Base-by-base conservation (phyloP, 164 flowering plant genomes). In the Sextonia rubra region DNA sequence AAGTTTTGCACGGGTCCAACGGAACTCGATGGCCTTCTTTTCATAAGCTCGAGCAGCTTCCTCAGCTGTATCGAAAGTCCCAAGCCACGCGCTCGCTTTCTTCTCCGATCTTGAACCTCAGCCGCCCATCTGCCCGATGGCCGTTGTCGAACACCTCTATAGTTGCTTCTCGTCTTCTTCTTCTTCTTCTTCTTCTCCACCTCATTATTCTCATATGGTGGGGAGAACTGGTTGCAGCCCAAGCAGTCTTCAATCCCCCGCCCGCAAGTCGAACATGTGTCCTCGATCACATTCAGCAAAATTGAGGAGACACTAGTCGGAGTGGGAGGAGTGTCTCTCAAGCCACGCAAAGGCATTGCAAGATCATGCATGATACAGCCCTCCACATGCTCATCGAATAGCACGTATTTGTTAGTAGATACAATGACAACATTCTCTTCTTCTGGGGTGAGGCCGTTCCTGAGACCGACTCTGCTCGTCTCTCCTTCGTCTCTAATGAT, bases 51-150 rank as follows among this genome's bases (percentile, higher is more conserved):
- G 66, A 3, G 75, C 75, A 0, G 75, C 75, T 12, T 64, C 69
- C 49, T 64, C 63, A 14, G 69, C 69, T 26, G 69, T 65, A 14
- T 65, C 63, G 48, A 64, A 72, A 12, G 75, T 72, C 26, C 75
- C 75, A 3, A 64, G 63, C 75, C 75, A 72, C 8, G 25, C 69
- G 12, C 69, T 29, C 0, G 26, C 47, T 3, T 15, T 69, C 17
- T 24, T 49, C 20, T 22, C 9, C 62, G 75, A 60, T 72, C 68
- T 15, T 62, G 49, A 12, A 72, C 65, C 69, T 72, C 75, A 15
- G 75, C 75, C 63, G 60, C 69, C 75, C 75, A 72, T 32, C 49
- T 65, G 9, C 75, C 75, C 69, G 69, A 72, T 25, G 69, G 75
- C 29, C 75, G 26, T 48, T 72, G 75, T 32, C 75, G 26, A 29